Evolutionary conservation across 768 basidiomycete genomes (phyloP).

Genomic region (Agaricus blazei): DNA sequence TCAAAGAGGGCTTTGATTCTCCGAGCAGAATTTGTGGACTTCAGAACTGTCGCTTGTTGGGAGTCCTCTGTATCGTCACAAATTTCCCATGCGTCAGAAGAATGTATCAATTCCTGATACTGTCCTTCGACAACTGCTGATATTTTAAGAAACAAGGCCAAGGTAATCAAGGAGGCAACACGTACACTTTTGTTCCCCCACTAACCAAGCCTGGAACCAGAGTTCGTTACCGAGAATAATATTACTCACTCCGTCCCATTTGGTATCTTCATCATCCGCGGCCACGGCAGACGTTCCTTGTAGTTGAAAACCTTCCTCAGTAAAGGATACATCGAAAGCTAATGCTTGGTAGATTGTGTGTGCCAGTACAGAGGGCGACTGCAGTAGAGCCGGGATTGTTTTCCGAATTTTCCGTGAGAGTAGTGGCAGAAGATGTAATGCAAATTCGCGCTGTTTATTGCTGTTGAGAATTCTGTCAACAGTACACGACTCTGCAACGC

Average conservation of each 20-base stretch:
- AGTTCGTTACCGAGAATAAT: slow-evolving; percentile 77
- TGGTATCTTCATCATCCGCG: slow-evolving; percentile 18
- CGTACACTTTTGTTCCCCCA: slow-evolving; percentile 86
- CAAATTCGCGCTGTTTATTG: slow-evolving; percentile 71
- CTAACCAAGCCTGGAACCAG: slow-evolving; percentile 91
- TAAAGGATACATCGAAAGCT: slow-evolving; percentile 75
- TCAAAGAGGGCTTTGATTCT: slow-evolving; percentile 82
- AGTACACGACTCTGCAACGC: background rate
- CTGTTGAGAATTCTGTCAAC: slow-evolving; percentile 2
- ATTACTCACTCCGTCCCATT: slow-evolving; percentile 77
- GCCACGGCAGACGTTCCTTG: slow-evolving; percentile 40
- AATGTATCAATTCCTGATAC: slow-evolving; percentile 77
- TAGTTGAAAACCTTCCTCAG: slow-evolving; percentile 68
- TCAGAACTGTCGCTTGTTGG: slow-evolving; percentile 37
- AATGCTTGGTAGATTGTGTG: slow-evolving; percentile 95
- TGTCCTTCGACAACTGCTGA: slow-evolving; percentile 78
- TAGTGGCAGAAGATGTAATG: slow-evolving; percentile 69
- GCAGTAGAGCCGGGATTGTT: slow-evolving; percentile 67
- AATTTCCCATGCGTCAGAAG: slow-evolving; percentile 83
- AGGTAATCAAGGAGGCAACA: slow-evolving; percentile 6
- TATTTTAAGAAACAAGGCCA: background rate
- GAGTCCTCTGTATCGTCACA: slow-evolving; percentile 51
- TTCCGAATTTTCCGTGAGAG: slow-evolving; percentile 70
- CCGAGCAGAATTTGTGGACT: slow-evolving; percentile 79
- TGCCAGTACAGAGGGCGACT: slow-evolving; percentile 81